These are phyloP conservation scores for Talaromyces funiculosus DNA, from an alignment of 2,329 filamentous ascomycete species.

Conservation along the genomic window DNA sequence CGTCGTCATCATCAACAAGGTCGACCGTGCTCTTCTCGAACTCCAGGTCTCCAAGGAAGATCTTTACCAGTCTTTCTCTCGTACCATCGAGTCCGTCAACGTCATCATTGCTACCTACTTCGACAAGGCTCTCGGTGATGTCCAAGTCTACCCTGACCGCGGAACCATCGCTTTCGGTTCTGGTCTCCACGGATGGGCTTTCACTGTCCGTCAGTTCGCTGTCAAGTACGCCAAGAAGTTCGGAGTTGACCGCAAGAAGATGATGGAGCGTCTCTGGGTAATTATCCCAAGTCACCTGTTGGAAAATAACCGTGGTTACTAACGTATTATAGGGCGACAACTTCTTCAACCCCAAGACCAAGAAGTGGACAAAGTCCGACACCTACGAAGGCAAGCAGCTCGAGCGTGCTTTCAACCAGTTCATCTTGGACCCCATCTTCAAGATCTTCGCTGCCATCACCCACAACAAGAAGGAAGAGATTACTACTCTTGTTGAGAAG, in stretches of 20 bases:
- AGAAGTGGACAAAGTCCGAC: conserved; percentile 96
- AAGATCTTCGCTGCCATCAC: conserved; percentile 94
- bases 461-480: conserved; percentile 98
- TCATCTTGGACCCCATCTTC: conserved; percentile 99
- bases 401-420: conserved; percentile 99
- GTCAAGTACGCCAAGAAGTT: conserved; percentile 98
- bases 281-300: neutral
- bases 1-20: conserved; percentile 99
- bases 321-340: conserved; percentile 66
- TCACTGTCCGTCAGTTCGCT: conserved; percentile 98
- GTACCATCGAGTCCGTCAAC: conserved; percentile 99
- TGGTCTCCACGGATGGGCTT: conserved; percentile 99
- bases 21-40: conserved; percentile 98
- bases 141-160: conserved; percentile 96
- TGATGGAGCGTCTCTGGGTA: conserved; percentile 98
- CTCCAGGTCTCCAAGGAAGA: conserved; percentile 98
- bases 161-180: conserved; percentile 98
- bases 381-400: conserved; percentile 79
- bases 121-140: conserved; percentile 93
- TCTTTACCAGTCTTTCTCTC: conserved; percentile 98
- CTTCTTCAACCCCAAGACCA: conserved; percentile 99
- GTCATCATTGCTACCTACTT: conserved; percentile 99
- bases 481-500: conserved; percentile 77
- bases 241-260: conserved; percentile 99
- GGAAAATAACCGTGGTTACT: neutral